Evolutionary conservation across 495 filamentous ascomycete species (phyloP).

Genomic region (Penicillium psychrofluorescens): DNA sequence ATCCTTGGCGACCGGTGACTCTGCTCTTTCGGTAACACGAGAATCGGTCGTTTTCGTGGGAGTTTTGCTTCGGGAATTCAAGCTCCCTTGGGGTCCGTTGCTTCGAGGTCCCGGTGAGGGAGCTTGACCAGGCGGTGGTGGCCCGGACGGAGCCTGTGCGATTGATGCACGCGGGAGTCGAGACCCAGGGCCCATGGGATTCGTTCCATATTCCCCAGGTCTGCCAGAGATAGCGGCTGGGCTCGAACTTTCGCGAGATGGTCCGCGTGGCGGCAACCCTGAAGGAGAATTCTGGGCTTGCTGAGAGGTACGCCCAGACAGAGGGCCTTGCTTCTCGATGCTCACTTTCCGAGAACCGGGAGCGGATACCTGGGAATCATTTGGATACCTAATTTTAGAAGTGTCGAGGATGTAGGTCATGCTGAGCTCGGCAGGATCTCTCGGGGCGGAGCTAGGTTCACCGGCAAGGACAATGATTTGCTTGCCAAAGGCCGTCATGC

Average conservation of each 20-base stretch:
- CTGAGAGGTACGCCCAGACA: constrained; percentile 45
- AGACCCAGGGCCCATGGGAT: constrained; percentile 43
- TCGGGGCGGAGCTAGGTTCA: constrained; percentile 81
- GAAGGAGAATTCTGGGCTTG: constrained; percentile 53
- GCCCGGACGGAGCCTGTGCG: constrained; percentile 67
- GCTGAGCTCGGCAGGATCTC: constrained; percentile 74
- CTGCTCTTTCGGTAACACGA: constrained; percentile 40
- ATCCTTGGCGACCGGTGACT: constrained; percentile 51
- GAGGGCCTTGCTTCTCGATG: constrained; percentile 26
- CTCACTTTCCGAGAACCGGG: constrained; percentile 30
- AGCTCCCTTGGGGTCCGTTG: constrained; percentile 24
- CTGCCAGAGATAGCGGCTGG: constrained; percentile 16
- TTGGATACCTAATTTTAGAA: constrained; percentile 89
- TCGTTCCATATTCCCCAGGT: constrained; percentile 22
- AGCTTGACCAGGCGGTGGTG: constrained; percentile 80
- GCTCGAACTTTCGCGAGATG: constrained; percentile 48
- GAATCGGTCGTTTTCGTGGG: constrained; percentile 52
- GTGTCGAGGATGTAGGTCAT: constrained; percentile 91
- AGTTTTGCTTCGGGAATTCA: constrained; percentile 50
- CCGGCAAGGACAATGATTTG: constrained; percentile 88
- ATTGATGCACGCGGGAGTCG: constrained; percentile 64
- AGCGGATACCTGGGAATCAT: constrained; percentile 50
- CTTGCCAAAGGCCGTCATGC: constrained; percentile 92
- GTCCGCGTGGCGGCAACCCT: constrained; percentile 46
- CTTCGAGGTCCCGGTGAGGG: constrained; percentile 68